Conservation (phyloP, 2,329 filamentous ascomycete species). For the Botrytis elliptica region DNA sequence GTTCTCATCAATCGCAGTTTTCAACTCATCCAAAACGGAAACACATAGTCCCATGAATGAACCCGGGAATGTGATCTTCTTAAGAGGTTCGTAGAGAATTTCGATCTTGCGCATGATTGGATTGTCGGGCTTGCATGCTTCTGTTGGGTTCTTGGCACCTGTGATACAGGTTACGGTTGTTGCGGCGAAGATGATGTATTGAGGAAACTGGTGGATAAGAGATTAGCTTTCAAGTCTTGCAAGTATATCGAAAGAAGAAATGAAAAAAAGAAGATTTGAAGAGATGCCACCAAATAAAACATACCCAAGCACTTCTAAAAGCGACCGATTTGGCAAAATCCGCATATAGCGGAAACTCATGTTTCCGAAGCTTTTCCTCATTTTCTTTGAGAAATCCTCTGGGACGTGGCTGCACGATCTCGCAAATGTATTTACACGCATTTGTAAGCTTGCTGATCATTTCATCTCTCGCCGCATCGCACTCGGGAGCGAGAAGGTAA, state of each 20-base stretch:
- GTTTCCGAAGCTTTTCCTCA: background rate
- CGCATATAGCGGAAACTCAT: background rate
- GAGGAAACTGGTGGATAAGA: background rate
- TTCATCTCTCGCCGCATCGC: background rate
- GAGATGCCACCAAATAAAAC: no score
- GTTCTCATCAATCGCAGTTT: background rate
- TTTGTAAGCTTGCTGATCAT: background rate
- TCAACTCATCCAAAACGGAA: background rate
- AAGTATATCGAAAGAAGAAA: no score
- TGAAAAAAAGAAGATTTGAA: background rate
- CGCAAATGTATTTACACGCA: background rate
- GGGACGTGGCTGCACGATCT: background rate
- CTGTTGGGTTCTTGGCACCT: background rate
- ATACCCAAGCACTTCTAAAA: conserved; percentile 6
- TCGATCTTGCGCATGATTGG: background rate
- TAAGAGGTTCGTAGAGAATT: background rate
- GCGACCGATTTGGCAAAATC: background rate
- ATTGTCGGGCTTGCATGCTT: background rate
- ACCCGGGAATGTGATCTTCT: background rate
- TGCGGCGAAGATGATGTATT: background rate
- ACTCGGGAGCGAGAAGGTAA: background rate
- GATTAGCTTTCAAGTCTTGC: background rate
- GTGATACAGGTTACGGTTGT: background rate
- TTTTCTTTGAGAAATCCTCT: background rate
- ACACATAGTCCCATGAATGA: background rate